Evolutionary conservation across 768 basidiomycete species (phyloP), one percentile per base, ranked within the genome.

Genomic region (Floccularia luteovirens): DNA sequence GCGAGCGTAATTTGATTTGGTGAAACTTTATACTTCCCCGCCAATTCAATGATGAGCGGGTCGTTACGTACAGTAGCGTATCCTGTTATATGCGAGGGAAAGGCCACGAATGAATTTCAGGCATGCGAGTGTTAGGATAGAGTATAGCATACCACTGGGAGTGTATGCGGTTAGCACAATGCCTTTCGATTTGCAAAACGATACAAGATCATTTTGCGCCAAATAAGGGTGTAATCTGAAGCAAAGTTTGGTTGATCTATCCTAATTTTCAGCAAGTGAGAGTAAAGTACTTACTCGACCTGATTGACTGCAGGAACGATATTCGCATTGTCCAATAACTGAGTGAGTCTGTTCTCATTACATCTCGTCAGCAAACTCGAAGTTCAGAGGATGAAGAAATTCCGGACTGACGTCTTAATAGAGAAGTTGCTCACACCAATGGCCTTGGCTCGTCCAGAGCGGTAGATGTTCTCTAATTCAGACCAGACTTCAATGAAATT

Each of bases 371-470:
- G n/a, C n/a, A n/a, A n/a, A n/a, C n/a, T n/a, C n/a, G n/a, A n/a
- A n/a, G n/a, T n/a, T n/a, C n/a, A n/a, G n/a, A n/a, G n/a, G n/a
- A n/a, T n/a, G n/a, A n/a, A n/a, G n/a, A n/a, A n/a, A n/a, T n/a
- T n/a, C n/a, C n/a, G n/a, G 4, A 53, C 66, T 13, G 40, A 75
- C 72, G 63, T 76, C 48, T 76, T 74, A 41, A 75, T 57, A 3
- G 72, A 74, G 48, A 78, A 79, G 52, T 80, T 80, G 52, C 72
- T 73, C 33, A 80, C 73, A 0, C 77, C 76, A 43, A 78, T 74
- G 1, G 73, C 68, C 39, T 55, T 67, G 8, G 63, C 71, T 46
- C 66, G 69, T 0, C 71, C 71, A 11, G 62, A 64, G 21, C 59
- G 60, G 22, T 69, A 57, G 10, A 77, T 47, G 35, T 70, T 66